Percentiles rank a stretch among this genome's conserved stretches.
phyloP scores from a whole-genome alignment of 73 alveolate genomes.

The Tetrahymena malaccensis region DNA sequence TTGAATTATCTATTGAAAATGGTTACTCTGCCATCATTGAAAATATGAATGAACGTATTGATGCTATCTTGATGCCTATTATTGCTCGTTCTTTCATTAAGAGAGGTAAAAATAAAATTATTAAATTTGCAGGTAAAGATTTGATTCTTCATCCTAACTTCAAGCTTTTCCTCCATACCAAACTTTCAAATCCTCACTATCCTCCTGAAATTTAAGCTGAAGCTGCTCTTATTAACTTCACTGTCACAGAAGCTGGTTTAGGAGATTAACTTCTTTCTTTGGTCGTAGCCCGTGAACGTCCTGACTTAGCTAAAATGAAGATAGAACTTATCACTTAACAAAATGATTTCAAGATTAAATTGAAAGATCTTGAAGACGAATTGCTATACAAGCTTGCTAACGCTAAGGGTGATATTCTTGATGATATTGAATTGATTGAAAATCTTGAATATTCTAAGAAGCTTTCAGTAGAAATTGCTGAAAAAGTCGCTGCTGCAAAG shows the following conservation, averaged over 20 bases:
- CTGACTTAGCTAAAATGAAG: slow-evolving; percentile 95
- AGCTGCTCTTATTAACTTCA: slow-evolving; percentile 97
- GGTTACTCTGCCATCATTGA: slow-evolving; percentile 98
- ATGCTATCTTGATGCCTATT: slow-evolving; percentile 98
- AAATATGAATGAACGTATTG: slow-evolving; percentile 97
- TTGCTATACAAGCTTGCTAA: slow-evolving; percentile 74
- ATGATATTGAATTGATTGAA: slow-evolving; percentile 96
- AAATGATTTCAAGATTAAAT: slow-evolving; percentile 93
- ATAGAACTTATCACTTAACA: slow-evolving; percentile 98
- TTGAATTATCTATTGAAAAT: slow-evolving; percentile 70
- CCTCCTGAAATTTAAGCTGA: slow-evolving; percentile 99
- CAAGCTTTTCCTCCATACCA: slow-evolving; percentile 97
- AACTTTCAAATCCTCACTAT: slow-evolving; percentile 98
- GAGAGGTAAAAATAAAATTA: slow-evolving; percentile 80
- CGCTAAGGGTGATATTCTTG: slow-evolving; percentile 93
- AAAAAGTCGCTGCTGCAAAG: slow-evolving; percentile 93
- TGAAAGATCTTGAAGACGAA: slow-evolving; percentile 88
- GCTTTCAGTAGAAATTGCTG: slow-evolving; percentile 91
- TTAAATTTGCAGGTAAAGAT: slow-evolving; percentile 97
- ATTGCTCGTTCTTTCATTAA: slow-evolving; percentile 77
- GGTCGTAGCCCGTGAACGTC: slow-evolving; percentile 99
- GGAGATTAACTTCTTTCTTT: slow-evolving; percentile 97
- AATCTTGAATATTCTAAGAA: slow-evolving; percentile 96
- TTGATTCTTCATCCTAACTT: slow-evolving; percentile 89
- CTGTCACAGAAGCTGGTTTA: slow-evolving; percentile 99